Conservation (phyloP, 225 moss, liverwort and hornwort species). For the Sphagnum contortum region DNA sequence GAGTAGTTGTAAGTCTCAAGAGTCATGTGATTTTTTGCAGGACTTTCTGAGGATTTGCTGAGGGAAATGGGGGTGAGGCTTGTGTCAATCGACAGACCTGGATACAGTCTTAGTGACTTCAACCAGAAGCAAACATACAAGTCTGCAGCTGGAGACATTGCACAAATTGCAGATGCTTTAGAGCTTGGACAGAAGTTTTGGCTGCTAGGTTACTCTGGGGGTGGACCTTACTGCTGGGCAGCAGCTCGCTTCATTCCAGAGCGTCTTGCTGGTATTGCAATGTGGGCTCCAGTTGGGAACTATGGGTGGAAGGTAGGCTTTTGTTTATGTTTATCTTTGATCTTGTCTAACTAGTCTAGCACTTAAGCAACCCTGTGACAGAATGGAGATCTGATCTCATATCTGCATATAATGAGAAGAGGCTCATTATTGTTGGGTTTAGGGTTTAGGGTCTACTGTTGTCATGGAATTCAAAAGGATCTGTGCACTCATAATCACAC, state of each 20-base stretch:
- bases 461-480: too few species aligned
- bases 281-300: slow-evolving; percentile 52
- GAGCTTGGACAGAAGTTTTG: slow-evolving; percentile 47
- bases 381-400: too few species aligned
- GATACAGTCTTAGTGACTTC: slow-evolving; percentile 42
- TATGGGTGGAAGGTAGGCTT: slow-evolving; percentile 42
- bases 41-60: slow-evolving; percentile 43
- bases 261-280: slow-evolving; percentile 46
- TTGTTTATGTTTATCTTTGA: background rate
- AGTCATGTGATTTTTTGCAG: slow-evolving; percentile 3
- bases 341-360: background rate
- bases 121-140: slow-evolving; percentile 25
- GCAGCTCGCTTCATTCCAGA: slow-evolving; percentile 49
- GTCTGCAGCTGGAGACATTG: slow-evolving; percentile 35
- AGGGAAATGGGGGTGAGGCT: slow-evolving; percentile 51
- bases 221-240: slow-evolving; percentile 53
- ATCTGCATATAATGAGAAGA: too few species aligned
- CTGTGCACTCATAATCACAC: too few species aligned
- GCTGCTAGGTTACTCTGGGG: slow-evolving; percentile 46
- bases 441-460: too few species aligned
- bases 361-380: too few species aligned
- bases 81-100: slow-evolving; percentile 56
- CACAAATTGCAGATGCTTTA: slow-evolving; percentile 43
- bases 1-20: too few species aligned
- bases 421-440: too few species aligned